phyloP scores from a whole-genome alignment of 108 stramenopile species.

The Heterococcus sp. region DNA sequence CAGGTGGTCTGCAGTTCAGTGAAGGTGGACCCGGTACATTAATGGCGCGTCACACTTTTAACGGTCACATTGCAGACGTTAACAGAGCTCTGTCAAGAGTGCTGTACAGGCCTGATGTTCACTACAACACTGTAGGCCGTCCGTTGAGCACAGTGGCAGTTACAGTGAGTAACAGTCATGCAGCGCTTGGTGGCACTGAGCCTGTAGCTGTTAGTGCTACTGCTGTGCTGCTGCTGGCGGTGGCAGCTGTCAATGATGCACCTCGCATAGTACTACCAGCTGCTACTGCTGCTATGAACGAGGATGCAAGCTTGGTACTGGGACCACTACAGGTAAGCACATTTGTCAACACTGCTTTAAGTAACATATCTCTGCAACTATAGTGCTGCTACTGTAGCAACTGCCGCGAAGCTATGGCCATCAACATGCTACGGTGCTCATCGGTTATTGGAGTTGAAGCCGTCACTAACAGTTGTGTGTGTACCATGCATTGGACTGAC shows the following conservation, averaged over 20 bases:
- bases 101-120: conserved; percentile 17
- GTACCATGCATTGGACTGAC: too few species aligned
- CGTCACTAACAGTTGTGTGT: too few species aligned
- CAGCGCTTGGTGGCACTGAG: conserved; percentile 26
- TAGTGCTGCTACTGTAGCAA: too few species aligned
- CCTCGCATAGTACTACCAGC: neutral
- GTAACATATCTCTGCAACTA: too few species aligned
- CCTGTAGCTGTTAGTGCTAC: conserved; percentile 10
- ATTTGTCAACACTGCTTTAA: too few species aligned
- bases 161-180: conserved; percentile 23
- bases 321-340: neutral
- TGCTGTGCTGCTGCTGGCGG: neutral
- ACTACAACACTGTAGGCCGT: conserved; percentile 31
- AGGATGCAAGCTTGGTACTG: neutral
- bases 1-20: neutral
- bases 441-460: too few species aligned
- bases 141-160: neutral
- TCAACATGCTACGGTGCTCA: too few species aligned
- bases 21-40: neutral
- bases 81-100: conserved; percentile 7
- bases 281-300: neutral
- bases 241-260: neutral
- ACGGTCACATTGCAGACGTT: conserved; percentile 18
- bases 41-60: neutral
- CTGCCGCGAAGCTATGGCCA: too few species aligned